phyloP scores from a whole-genome alignment of 2,329 filamentous ascomycete species.

The Penicillium hordei region DNA sequence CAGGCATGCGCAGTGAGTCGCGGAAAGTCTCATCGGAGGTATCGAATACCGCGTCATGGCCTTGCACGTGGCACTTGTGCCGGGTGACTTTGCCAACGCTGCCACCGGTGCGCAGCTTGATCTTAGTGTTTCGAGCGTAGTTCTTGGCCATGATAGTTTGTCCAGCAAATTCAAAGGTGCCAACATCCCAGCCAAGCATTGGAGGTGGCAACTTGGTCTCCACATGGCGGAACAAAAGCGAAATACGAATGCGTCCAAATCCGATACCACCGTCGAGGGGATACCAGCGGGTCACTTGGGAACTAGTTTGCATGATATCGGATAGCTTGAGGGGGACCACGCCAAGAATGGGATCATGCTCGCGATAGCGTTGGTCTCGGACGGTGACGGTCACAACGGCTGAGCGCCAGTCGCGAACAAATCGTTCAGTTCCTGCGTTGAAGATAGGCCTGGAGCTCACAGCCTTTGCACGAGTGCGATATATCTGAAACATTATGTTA shows the following conservation, averaged over 20 bases:
- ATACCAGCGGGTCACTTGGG: constrained; percentile 88
- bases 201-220: constrained; percentile 81
- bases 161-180: constrained; percentile 84
- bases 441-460: constrained; percentile 94
- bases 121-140: constrained; percentile 64
- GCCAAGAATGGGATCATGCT: constrained; percentile 93
- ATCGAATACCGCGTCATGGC: constrained; percentile 63
- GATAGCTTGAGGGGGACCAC: constrained; percentile 85
- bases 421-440: constrained; percentile 92
- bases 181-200: constrained; percentile 91
- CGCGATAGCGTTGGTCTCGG: constrained; percentile 80
- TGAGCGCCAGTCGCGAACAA: constrained; percentile 90
- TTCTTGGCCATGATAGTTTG: constrained; percentile 65
- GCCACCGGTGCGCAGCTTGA: constrained; percentile 80
- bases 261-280: constrained; percentile 93
- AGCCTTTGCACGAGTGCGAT: constrained; percentile 92
- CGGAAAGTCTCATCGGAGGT: constrained; percentile 52
- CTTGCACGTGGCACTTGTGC: constrained; percentile 59
- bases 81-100: constrained; percentile 70
- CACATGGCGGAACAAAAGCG: constrained; percentile 83
- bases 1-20: constrained; percentile 70
- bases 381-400: constrained; percentile 83
- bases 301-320: constrained; percentile 82
- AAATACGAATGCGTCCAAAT: constrained; percentile 85
- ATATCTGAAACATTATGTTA: constrained; percentile 53